Conservation (phyloP, 495 filamentous ascomycete species). For the Neurospora africana region DNA sequence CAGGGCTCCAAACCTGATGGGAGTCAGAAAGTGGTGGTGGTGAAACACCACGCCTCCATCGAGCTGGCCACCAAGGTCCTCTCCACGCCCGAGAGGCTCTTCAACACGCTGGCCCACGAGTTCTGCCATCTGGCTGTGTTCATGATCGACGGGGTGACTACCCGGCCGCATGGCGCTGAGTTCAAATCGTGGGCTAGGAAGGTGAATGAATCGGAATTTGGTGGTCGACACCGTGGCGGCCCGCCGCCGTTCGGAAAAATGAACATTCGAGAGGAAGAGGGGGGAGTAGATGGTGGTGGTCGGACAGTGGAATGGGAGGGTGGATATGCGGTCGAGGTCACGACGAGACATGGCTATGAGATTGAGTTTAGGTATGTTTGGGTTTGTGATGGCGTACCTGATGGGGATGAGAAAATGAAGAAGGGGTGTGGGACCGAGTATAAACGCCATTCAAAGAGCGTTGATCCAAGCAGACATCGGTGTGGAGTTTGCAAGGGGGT, state of each 20-base stretch:
- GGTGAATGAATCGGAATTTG: background rate
- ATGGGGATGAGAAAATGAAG: background rate
- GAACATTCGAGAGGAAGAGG: background rate
- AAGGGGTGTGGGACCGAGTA: conserved; percentile 49
- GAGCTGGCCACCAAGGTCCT: conserved; percentile 86
- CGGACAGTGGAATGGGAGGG: background rate
- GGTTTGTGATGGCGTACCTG: conserved; percentile 43
- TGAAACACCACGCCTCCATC: conserved; percentile 62
- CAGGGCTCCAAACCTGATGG: too few relatives aligned
- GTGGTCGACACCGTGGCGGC: background rate
- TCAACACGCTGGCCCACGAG: conserved; percentile 86
- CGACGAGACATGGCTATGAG: conserved; percentile 76
- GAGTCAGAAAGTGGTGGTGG: too few relatives aligned
- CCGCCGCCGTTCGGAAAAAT: background rate
- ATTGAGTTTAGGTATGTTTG: conserved; percentile 89
- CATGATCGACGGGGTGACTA: conserved; percentile 58
- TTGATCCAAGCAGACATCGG: conserved; percentile 51
- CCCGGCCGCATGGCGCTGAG: conserved; percentile 67
- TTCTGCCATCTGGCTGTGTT: conserved; percentile 90
- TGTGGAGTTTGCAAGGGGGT: conserved; percentile 62
- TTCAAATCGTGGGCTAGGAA: conserved; percentile 64
- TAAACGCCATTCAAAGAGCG: conserved; percentile 73
- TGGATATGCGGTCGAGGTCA: conserved; percentile 49
- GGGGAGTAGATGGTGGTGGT: too few relatives aligned
- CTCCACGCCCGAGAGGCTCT: conserved; percentile 59